These are phyloP conservation scores for Telfairia occidentalis DNA, from an alignment of 331 rosid species.

Conservation along the genomic window DNA sequence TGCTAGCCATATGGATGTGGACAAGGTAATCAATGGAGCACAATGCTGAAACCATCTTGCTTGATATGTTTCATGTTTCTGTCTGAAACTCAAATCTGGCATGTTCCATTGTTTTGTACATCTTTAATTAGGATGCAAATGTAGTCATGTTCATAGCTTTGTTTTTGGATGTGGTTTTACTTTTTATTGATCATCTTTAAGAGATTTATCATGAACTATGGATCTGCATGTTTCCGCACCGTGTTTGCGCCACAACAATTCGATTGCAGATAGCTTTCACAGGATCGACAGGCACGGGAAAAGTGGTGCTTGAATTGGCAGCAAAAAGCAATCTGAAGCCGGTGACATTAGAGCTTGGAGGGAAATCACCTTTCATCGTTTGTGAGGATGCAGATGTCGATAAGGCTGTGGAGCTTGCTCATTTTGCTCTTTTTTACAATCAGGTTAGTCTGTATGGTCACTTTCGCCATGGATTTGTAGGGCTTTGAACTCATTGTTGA, in stretches of 20 bases:
- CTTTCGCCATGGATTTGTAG: slow-evolving; percentile 2
- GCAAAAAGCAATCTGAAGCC: slow-evolving; percentile 73
- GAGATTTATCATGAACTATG: background rate
- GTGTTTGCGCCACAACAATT: background rate
- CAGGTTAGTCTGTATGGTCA: slow-evolving; percentile 35
- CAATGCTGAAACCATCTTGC: background rate
- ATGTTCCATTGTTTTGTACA: background rate
- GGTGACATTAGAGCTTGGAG: slow-evolving; percentile 74
- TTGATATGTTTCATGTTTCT: background rate
- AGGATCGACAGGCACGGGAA: slow-evolving; percentile 62
- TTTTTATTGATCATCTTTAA: background rate
- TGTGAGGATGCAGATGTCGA: slow-evolving; percentile 69
- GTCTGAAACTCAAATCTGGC: background rate
- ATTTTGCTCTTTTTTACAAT: slow-evolving; percentile 65
- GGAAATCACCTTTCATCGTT: slow-evolving; percentile 79
- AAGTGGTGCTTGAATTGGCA: slow-evolving; percentile 43
- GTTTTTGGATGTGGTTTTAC: too few relatives aligned
- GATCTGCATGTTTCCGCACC: background rate
- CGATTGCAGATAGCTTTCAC: slow-evolving; percentile 67
- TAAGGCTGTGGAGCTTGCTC: slow-evolving; percentile 72
- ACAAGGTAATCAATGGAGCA: slow-evolving; percentile 48
- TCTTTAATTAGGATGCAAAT: background rate
- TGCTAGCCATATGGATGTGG: slow-evolving; percentile 79
- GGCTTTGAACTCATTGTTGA: background rate
- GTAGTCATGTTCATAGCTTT: too few relatives aligned